Evolutionary conservation across 495 filamentous ascomycete genomes (phyloP), one percentile per base, ranked within the genome.

Genomic region (Tuber calosporum): DNA sequence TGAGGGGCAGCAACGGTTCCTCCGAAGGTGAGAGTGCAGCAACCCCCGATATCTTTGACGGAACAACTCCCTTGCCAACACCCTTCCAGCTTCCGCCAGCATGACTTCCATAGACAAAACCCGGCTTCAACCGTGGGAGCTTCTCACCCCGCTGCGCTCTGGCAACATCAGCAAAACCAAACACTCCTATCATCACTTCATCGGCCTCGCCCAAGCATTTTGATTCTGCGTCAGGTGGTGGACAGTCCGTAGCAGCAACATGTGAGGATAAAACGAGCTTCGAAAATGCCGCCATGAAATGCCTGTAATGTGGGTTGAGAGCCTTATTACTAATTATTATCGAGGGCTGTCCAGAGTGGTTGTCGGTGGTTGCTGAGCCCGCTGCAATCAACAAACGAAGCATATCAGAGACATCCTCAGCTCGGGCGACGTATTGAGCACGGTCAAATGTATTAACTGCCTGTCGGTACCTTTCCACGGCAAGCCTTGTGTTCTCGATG

Each of bases 231-330:
- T 87, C 89, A 45, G 86, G 84, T 53, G 88, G 85, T 34, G 93
- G 93, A 88, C 91, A 97, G 82, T 98, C 95, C 40, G 94, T 91
- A 36, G 94, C 92, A 45, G 95, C 95, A 80, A 98, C 97, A 82
- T 98, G 95, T n/a, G 95, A 97, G 34, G 94, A 98, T 43, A 99
- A 88, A 36, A 99, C 96, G 48, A 99, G 86, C 82, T 98, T 99
- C 48, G 96, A 98, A 83, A 98, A 98, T 78, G 95, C 92, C 7
- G 95, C 98, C 95, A 99, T 99, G 91, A 97, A 97, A 81, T 97
- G 96, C 69, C 96, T 88, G 83, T 97, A 99, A 84, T 98, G 93
- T 40, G 96, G 95, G 79, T 98, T 97, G 66, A 99, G 85, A 2
- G 92, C 90, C 83, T 97, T 97, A 83, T 99, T 99, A 11, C 93